Percentiles rank a stretch among this genome's conserved stretches.
Conservation (phyloP, 306 rosid genomes). For the Morella rubra region DNA sequence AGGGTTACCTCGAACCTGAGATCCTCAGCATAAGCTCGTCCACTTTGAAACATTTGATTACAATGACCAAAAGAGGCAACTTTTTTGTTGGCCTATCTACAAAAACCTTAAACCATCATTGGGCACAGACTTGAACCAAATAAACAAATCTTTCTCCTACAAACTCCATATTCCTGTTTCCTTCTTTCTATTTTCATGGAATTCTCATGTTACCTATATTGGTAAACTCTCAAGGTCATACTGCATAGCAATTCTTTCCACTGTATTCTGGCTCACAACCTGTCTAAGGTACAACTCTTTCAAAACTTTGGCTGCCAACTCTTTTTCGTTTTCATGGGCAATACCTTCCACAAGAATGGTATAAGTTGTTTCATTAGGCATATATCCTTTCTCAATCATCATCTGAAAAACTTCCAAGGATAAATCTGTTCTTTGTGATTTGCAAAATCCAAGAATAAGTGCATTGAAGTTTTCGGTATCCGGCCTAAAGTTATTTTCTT, state of each 20-base stretch:
- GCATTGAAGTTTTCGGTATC: slow-evolving; percentile 74
- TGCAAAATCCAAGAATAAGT: slow-evolving; percentile 74
- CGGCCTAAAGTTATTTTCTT: slow-evolving; percentile 58
- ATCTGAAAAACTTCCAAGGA: slow-evolving; percentile 59
- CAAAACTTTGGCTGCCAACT: slow-evolving; percentile 57
- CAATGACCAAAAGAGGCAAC: slow-evolving; percentile 17
- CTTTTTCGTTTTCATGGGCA: slow-evolving; percentile 63
- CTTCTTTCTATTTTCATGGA: slow-evolving; percentile 12
- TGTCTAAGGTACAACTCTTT: slow-evolving; percentile 53
- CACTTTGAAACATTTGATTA: slow-evolving; percentile 6
- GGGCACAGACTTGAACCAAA: slow-evolving; percentile 19
- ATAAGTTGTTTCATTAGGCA: slow-evolving; percentile 79
- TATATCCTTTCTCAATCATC: slow-evolving; percentile 65
- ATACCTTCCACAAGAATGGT: slow-evolving; percentile 80
- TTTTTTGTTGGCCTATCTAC: slow-evolving; percentile 18
- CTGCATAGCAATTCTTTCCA: slow-evolving; percentile 75
- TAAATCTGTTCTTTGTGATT: slow-evolving; percentile 58
- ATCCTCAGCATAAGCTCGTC: slow-evolving; percentile 13
- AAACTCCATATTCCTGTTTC: slow-evolving; percentile 24
- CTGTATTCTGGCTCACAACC: slow-evolving; percentile 61
- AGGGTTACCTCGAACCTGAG: slow-evolving; percentile 3
- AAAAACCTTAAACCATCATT: slow-evolving; percentile 1
- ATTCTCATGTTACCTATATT: slow-evolving; percentile 23
- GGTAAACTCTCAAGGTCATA: slow-evolving; percentile 54
- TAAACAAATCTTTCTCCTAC: slow-evolving; percentile 18